Conservation (phyloP, 169 alveolate genomes). For the Plasmodium vivax region DNA sequence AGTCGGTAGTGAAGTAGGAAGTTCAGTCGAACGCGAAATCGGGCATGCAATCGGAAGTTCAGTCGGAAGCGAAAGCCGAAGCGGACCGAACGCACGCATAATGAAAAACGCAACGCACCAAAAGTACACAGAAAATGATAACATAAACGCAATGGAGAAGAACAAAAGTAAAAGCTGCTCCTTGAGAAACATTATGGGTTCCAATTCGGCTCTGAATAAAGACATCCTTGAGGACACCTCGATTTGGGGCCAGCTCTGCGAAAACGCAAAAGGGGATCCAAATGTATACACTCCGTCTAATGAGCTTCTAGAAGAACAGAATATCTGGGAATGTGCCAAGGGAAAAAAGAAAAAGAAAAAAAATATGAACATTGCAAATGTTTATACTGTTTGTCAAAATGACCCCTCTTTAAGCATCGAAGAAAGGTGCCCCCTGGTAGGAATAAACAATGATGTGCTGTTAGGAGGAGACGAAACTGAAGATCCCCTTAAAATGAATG, state of each 20-base stretch:
- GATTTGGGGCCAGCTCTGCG: neutral
- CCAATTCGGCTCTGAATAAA: neutral
- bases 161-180: slow-evolving; percentile 22
- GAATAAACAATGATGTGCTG: neutral
- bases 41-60: neutral
- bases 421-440: neutral
- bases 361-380: neutral
- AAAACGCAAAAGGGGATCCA: neutral
- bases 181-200: neutral
- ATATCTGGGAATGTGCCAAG: neutral
- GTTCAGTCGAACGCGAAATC: neutral
- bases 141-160: neutral
- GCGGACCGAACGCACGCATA: neutral
- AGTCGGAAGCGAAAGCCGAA: neutral
- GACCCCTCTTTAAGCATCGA: neutral
- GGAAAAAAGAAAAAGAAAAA: neutral
- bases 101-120: neutral
- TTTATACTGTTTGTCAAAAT: neutral
- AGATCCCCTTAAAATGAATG: neutral
- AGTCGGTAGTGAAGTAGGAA: neutral
- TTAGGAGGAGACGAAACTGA: neutral
- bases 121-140: neutral
- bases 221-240: neutral
- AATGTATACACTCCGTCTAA: neutral
- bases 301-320: neutral